Base-by-base conservation (phyloP, 495 filamentous ascomycete genomes). In the Hypoxylon fragiforme region DNA sequence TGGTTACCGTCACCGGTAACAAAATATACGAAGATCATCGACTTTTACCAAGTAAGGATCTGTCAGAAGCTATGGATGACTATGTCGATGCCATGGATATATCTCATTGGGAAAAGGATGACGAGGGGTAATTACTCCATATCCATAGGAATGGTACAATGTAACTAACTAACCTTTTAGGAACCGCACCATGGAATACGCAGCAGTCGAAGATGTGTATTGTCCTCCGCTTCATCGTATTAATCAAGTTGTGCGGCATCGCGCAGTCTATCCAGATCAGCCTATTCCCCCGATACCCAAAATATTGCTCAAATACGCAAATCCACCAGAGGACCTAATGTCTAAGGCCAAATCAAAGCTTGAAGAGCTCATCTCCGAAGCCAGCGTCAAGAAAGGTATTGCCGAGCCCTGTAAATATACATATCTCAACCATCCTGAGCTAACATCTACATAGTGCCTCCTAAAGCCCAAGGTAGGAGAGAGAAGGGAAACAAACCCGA, bases 81-180 rank as follows among this genome's bases (percentile, higher is more conserved):
- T 97, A 91, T 63, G 91, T 99, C 1, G 90, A 97, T 62, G 83
- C 80, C 32, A 97, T 99, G 95, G 92, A 99, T 63, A 73, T 99
- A 2, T 86, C 85, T 18, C 72, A 58, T 0, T 81, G 71, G 60
- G 73, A 64, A 8, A 69, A 63, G 20, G 77, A 81, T 36, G 89
- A 92, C 18, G 84, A 92, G 54, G 90, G 87, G 86, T 88, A 70
- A 66, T 76, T 60, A 16, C 22, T 44, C 18, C 35, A 7, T 19
- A 4, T 39, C 39, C 40, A 1, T 4, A 22, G 20, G 2, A 15
- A n/a, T 48, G 16, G 15, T n/a, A 21, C 4, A 14, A 21, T 21
- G 11, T n/a, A 44, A 36, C 70, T 81, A 54, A 80, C 52, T 14
- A 28, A 28, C 18, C 44, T 20, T 26, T 11, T 44, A 91, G 86